A percentile compares a stretch with the other conserved stretches of the same genome.
These are phyloP conservation scores for Naganishia liquefaciens DNA, from an alignment of 1,284 basidiomycete species.

Conservation along the genomic window DNA sequence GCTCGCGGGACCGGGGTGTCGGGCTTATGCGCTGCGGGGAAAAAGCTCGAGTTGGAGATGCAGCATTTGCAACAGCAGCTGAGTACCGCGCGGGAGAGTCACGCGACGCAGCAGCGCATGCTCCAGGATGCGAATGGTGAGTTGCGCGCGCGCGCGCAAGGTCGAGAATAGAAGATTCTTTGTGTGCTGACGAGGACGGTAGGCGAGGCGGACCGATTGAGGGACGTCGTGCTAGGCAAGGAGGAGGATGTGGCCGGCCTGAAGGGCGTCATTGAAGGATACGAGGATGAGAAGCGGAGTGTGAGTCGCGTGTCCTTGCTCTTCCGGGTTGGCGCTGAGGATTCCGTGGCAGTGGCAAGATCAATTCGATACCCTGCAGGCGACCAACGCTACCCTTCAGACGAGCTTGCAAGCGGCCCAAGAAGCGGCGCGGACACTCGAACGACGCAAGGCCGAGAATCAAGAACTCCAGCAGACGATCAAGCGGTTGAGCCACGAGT, in stretches of 20 bases:
- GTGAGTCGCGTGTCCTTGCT: not conserved
- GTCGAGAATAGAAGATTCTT: no score
- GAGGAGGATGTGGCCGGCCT: conserved; percentile 15
- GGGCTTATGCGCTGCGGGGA: not conserved
- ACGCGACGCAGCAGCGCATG: conserved; percentile 18
- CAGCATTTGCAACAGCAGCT: conserved; percentile 26
- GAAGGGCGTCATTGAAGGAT: conserved; percentile 5
- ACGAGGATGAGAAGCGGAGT: conserved; percentile 22
- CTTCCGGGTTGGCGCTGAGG: not conserved
- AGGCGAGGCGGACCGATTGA: conserved; percentile 22
- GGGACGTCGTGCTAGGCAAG: conserved; percentile 14
- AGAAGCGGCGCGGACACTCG: conserved; percentile 23
- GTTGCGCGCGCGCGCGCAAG: not conserved
- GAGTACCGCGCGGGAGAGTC: conserved; percentile 18
- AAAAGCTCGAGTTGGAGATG: conserved; percentile 26
- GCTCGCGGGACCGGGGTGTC: no score
- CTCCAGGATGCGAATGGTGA: conserved; percentile 23
- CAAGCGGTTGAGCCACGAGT: conserved; percentile 13
- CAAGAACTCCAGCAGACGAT: conserved; percentile 24
- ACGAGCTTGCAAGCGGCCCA: conserved; percentile 15
- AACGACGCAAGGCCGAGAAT: conserved; percentile 19
- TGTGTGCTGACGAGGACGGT: not conserved
- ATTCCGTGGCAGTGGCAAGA: conserved; percentile 14
- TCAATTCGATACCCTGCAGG: conserved; percentile 21
- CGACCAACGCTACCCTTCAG: conserved; percentile 22